These are phyloP conservation scores for Candida tallmaniae DNA, from an alignment of 805 yeast genomes.

Conservation along the genomic window DNA sequence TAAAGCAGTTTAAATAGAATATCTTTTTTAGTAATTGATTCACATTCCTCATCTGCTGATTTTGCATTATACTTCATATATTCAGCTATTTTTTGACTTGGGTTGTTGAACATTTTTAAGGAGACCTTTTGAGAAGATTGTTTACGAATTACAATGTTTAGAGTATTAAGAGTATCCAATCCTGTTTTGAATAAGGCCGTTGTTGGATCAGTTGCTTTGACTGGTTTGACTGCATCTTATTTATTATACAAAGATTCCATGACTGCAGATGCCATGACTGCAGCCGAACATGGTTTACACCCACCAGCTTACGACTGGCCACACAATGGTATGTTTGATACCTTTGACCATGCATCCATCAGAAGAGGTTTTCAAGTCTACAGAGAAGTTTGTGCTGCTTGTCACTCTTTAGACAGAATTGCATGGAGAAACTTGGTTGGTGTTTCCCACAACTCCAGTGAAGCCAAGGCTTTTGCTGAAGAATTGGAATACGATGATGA, in stretches of 20 bases:
- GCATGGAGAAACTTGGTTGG: slow-evolving; percentile 99
- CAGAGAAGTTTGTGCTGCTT: slow-evolving; percentile 98
- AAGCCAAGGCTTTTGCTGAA: slow-evolving; percentile 90
- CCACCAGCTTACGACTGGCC: slow-evolving; percentile 93
- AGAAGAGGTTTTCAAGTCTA: slow-evolving; percentile 99
- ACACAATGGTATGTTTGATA: slow-evolving; percentile 84
- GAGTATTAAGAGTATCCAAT: slow-evolving; percentile 11
- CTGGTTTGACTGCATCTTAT: slow-evolving; percentile 79
- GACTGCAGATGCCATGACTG: slow-evolving; percentile 94
- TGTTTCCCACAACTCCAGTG: slow-evolving; percentile 87
- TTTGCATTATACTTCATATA: too few species aligned
- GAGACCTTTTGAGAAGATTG: too few species aligned
- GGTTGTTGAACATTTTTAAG: too few species aligned
- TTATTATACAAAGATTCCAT: slow-evolving; percentile 77
- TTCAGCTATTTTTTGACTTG: too few species aligned
- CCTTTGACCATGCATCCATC: slow-evolving; percentile 91
- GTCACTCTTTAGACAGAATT: slow-evolving; percentile 94
- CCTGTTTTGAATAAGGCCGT: slow-evolving; percentile 44
- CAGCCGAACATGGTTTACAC: slow-evolving; percentile 98
- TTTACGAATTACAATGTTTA: too few species aligned
- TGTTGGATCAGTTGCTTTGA: slow-evolving; percentile 62
- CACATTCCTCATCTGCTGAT: too few species aligned
- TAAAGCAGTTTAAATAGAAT: background rate
- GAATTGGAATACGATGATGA: slow-evolving; percentile 97
- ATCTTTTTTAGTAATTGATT: too few species aligned